These are phyloP conservation scores for Alternaria triticimaculans DNA, from an alignment of 2,329 filamentous ascomycete genomes.

Conservation along the genomic window DNA sequence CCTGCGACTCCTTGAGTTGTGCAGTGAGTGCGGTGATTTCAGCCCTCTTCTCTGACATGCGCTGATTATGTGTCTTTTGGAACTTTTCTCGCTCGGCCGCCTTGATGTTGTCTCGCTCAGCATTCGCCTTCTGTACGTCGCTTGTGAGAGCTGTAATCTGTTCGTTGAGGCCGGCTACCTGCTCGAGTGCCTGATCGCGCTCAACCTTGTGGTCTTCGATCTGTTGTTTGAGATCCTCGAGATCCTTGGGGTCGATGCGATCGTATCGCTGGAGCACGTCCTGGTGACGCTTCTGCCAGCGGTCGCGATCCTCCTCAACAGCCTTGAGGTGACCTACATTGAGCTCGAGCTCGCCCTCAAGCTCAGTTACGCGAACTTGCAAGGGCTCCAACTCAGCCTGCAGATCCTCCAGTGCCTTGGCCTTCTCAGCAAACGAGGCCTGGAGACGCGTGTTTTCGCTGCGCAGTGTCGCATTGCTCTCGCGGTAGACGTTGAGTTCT, in stretches of 20 bases:
- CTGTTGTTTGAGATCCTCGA: constrained; percentile 85
- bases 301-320: constrained; percentile 87
- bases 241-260: constrained; percentile 89
- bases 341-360: constrained; percentile 80
- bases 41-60: constrained; percentile 51
- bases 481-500: constrained; percentile 92
- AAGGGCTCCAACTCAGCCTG: constrained; percentile 79
- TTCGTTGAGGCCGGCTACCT: constrained; percentile 57
- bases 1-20: constrained; percentile 68
- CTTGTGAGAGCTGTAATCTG: constrained; percentile 50
- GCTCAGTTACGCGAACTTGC: constrained; percentile 77
- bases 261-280: constrained; percentile 97
- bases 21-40: constrained; percentile 58
- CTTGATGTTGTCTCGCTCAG: constrained; percentile 15
- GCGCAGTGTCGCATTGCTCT: constrained; percentile 90
- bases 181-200: constrained; percentile 58
- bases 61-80: constrained; percentile 43
- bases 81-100: constrained; percentile 61
- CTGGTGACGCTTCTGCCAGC: constrained; percentile 95
- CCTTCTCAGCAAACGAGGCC: constrained; percentile 76
- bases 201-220: constrained; percentile 65
- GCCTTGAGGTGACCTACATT: constrained; percentile 89
- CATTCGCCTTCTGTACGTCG: constrained; percentile 18
- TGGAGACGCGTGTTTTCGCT: constrained; percentile 84
- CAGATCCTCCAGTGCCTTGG: constrained; percentile 75